Base-by-base conservation (phyloP, 345 rosid genomes). In the Heritiera fomes region DNA sequence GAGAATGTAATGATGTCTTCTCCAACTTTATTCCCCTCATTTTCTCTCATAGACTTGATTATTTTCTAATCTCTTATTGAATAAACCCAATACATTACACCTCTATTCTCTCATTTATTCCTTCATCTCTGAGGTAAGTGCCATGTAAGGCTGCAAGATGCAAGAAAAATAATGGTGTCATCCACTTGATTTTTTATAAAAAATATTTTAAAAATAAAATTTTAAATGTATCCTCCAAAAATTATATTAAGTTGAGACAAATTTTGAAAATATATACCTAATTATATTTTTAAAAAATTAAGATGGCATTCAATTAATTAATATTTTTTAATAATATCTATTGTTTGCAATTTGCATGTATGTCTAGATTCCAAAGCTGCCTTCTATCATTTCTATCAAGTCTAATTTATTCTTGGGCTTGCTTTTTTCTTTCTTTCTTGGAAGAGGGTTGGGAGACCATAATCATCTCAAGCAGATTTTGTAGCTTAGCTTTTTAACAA, bases 401-500 rank as follows among this genome's bases (percentile, higher is more conserved):
- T 56, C 23, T 32, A 11, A n/a, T 6, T 50, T 2, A 5, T 45
- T 70, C 2, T 9, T 20, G 32, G 40, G 63, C 8, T 43, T 34
- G 38, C 3, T 38, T 43, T 38, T 66, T 63, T 8, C 14, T 65
- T 46, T 61, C 59, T 73, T 63, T 76, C 12, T 61, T 43, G 14
- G 28, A 65, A 63, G 68, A 52, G 52, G 40, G 75, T 78, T 82
- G 83, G 91, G 87, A 84, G 56, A 78, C 80, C 88, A 82, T 67
- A 82, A 88, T 49, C 77, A 85, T 85, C 75, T 80, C 32, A 63
- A 46, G 75, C 59, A 82, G 89, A 88, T 88, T 61, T 83, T 72
- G 79, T 71, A 83, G 88, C 78, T 71, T 61, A 49, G 86, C 89
- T 86, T 85, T 88, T 83, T 45, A 82, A 75, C 15, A 83, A 85